Evolutionary conservation across 306 rosid genomes (phyloP).

Genomic region (Arachis stenosperma): DNA sequence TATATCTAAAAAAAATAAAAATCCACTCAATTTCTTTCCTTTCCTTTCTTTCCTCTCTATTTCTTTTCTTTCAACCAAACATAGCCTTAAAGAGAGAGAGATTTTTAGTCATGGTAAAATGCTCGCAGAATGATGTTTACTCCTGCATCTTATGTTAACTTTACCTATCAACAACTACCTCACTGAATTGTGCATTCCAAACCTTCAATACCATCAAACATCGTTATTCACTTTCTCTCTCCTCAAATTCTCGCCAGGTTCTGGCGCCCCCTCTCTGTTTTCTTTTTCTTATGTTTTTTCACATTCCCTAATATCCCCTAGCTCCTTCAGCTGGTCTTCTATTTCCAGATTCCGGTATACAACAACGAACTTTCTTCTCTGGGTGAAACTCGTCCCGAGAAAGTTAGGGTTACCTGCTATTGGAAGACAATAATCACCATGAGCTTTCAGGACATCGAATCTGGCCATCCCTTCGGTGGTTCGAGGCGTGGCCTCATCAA

Average conservation of each 20-base stretch:
- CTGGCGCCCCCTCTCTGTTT: neutral
- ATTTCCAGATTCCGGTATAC: constrained; percentile 35
- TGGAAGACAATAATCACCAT: constrained; percentile 33
- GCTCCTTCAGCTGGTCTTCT: neutral
- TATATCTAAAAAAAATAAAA: no score
- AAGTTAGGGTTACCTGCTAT: constrained; percentile 42
- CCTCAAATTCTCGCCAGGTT: neutral
- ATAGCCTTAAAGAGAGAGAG: no score
- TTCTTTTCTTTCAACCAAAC: no score
- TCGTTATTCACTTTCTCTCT: neutral
- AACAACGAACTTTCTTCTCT: constrained; percentile 24
- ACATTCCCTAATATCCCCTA: constrained; percentile 28
- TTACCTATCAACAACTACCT: no score
- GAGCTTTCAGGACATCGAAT: constrained; percentile 98
- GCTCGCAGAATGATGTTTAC: no score
- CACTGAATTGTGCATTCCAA: no score
- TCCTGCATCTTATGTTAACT: no score
- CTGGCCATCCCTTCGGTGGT: constrained; percentile 69
- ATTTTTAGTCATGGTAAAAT: no score
- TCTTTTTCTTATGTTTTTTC: neutral
- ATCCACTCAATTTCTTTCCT: no score
- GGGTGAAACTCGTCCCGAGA: constrained; percentile 44
- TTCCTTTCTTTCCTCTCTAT: no score
- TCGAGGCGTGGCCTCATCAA: constrained; percentile 64
- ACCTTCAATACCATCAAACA: no score